These are phyloP conservation scores for Coriolopsis trogii DNA, from an alignment of 1,284 basidiomycete species.

Conservation along the genomic window DNA sequence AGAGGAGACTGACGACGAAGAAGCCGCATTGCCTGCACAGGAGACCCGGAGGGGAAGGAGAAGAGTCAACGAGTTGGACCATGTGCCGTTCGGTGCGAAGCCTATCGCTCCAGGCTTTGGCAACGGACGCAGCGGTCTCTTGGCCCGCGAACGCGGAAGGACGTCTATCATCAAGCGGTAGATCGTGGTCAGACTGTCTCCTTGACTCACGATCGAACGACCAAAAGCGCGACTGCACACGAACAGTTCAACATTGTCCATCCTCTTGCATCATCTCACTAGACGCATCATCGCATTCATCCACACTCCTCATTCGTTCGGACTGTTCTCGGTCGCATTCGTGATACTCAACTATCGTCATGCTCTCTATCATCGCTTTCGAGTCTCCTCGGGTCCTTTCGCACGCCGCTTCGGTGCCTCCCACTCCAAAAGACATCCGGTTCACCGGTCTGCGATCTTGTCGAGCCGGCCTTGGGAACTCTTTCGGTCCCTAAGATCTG, in stretches of 20 bases:
- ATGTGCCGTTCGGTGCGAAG: constrained; percentile 10
- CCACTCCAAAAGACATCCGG: constrained; percentile 13
- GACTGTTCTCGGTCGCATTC: constrained; percentile 13
- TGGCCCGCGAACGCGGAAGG: constrained; percentile 28
- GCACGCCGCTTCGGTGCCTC: not conserved
- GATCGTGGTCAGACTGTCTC: not conserved
- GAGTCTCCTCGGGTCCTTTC: not conserved
- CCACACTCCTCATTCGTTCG: constrained; percentile 13
- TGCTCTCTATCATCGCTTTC: constrained; percentile 16
- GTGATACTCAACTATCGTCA: constrained; percentile 23
- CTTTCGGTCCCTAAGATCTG: too few species aligned
- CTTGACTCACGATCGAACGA: constrained; percentile 21
- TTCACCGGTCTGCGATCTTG: not conserved
- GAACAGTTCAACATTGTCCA: constrained; percentile 10
- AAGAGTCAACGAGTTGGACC: constrained; percentile 31
- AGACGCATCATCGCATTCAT: constrained; percentile 23
- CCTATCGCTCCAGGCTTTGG: constrained; percentile 31
- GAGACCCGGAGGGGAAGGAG: constrained; percentile 28
- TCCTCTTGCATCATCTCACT: constrained; percentile 11
- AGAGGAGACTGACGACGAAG: constrained; percentile 23
- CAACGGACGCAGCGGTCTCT: constrained; percentile 32
- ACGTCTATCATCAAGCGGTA: constrained; percentile 14
- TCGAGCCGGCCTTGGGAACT: too few species aligned
- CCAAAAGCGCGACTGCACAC: constrained; percentile 22
- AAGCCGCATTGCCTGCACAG: not conserved